Percentiles rank a stretch among this genome's conserved stretches.
Evolutionary conservation across 306 rosid species (phyloP).

Genomic region (Corylus avellana): DNA sequence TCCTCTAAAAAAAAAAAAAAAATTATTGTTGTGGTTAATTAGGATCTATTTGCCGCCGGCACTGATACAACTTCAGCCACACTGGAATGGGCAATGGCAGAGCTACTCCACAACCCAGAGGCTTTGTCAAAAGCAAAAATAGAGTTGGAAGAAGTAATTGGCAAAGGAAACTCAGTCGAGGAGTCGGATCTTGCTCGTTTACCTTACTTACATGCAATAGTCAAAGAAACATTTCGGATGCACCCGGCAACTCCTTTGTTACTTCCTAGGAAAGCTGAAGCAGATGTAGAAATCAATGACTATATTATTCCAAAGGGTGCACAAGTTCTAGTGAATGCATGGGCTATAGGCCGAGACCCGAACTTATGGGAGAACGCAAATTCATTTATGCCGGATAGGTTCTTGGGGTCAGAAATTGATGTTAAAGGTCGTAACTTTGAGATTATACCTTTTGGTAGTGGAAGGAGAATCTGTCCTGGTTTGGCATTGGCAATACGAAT

Average conservation of each 20-base stretch:
- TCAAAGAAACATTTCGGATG: too few species aligned
- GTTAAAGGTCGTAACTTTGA: slow-evolving; percentile 47
- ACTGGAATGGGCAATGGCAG: too few species aligned
- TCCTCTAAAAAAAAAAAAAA: too few species aligned
- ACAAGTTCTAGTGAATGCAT: slow-evolving; percentile 44
- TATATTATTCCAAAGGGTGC: slow-evolving; percentile 50
- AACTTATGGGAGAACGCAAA: slow-evolving; percentile 41
- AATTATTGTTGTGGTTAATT: not conserved
- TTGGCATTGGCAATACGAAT: slow-evolving; percentile 49
- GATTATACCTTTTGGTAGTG: slow-evolving; percentile 53
- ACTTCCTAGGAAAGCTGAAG: slow-evolving; percentile 50
- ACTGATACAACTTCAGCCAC: too few species aligned
- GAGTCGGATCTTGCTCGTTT: too few species aligned
- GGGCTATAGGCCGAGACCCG: slow-evolving; percentile 52
- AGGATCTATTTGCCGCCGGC: too few species aligned
- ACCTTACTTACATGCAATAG: too few species aligned
- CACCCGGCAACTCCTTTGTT: slow-evolving; percentile 42
- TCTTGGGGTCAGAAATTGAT: slow-evolving; percentile 45
- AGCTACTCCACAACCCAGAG: too few species aligned
- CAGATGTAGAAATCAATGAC: slow-evolving; percentile 43
- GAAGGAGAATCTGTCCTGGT: slow-evolving; percentile 50
- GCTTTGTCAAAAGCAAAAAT: too few species aligned
- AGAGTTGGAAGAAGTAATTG: too few species aligned
- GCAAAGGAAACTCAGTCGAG: too few species aligned
- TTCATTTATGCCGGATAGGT: slow-evolving; percentile 55